Evolutionary conservation across 1,284 basidiomycete genomes (phyloP).

Genomic region (Melampsora medusae): DNA sequence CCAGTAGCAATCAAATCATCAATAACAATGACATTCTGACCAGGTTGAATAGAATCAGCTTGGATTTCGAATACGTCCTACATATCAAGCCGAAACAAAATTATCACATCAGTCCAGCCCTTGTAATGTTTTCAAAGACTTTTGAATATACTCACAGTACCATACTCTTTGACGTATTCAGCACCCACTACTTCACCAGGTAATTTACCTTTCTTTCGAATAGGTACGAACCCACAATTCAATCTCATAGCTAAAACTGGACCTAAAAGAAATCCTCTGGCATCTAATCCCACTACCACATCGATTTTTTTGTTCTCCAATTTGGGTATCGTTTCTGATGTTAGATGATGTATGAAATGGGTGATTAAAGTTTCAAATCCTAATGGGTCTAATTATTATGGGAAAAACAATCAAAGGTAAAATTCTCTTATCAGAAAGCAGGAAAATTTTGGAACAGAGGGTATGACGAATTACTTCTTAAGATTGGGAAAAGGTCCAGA

Average conservation of each 20-base stretch:
- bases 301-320: conserved; percentile 71
- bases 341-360: conserved; percentile 81
- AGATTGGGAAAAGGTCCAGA: conserved; percentile 40
- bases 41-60: conserved; percentile 73
- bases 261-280: conserved; percentile 91
- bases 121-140: neutral
- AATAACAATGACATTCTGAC: conserved; percentile 81
- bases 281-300: conserved; percentile 91
- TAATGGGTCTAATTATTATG: conserved; percentile 49
- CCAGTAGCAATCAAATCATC: conserved; percentile 98
- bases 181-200: conserved; percentile 78
- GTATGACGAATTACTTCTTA: conserved; percentile 15
- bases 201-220: conserved; percentile 89
- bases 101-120: neutral
- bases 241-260: conserved; percentile 86
- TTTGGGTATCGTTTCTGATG: conserved; percentile 65
- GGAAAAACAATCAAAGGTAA: neutral
- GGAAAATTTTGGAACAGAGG: no score
- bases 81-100: neutral
- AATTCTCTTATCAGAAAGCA: neutral
- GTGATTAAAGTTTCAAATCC: conserved; percentile 71
- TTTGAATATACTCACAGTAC: conserved; percentile 61
- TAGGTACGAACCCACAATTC: conserved; percentile 92
- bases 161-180: conserved; percentile 91
- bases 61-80: conserved; percentile 96